phyloP scores from a whole-genome alignment of 1,139 yeast species.

The Lodderomyces margitis region DNA sequence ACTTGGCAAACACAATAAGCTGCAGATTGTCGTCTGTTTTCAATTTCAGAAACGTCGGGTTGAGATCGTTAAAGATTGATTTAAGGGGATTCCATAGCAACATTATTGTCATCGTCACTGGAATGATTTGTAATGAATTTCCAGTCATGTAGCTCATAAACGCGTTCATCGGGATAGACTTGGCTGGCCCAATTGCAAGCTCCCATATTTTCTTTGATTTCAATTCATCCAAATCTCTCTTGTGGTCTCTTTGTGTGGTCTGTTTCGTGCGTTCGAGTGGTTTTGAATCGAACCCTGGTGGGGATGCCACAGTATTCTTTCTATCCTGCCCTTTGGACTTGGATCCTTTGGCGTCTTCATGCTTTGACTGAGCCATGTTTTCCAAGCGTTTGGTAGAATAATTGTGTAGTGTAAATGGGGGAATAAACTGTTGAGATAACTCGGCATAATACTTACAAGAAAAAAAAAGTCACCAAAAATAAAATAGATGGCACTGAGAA shows the following conservation, averaged over 20 bases:
- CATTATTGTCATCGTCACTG: slow-evolving; percentile 88
- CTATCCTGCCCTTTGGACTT: background rate
- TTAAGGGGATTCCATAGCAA: slow-evolving; percentile 74
- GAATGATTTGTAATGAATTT: slow-evolving; percentile 82
- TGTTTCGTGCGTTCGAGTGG: background rate
- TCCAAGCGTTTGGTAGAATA: background rate
- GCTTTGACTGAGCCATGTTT: slow-evolving; percentile 2
- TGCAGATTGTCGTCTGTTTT: slow-evolving; percentile 34
- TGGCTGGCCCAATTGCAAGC: slow-evolving; percentile 78
- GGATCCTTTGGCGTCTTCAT: background rate
- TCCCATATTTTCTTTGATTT: slow-evolving; percentile 81
- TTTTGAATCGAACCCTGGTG: slow-evolving; percentile 21
- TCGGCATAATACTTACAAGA: too few species aligned
- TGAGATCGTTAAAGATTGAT: slow-evolving; percentile 61
- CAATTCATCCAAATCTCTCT: slow-evolving; percentile 29
- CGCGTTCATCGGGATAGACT: slow-evolving; percentile 82
- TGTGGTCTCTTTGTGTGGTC: background rate
- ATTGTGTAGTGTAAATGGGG: too few species aligned
- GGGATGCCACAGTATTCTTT: slow-evolving; percentile 11
- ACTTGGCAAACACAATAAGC: slow-evolving; percentile 42
- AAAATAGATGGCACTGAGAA: too few species aligned
- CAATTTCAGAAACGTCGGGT: slow-evolving; percentile 39
- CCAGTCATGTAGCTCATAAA: slow-evolving; percentile 95
- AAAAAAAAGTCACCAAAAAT: too few species aligned
- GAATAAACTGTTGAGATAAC: too few species aligned